Percentiles rank a stretch among this genome's conserved stretches.
These are phyloP conservation scores for Annulohypoxylon stygium DNA, from an alignment of 495 filamentous ascomycete genomes.

Conservation along the genomic window DNA sequence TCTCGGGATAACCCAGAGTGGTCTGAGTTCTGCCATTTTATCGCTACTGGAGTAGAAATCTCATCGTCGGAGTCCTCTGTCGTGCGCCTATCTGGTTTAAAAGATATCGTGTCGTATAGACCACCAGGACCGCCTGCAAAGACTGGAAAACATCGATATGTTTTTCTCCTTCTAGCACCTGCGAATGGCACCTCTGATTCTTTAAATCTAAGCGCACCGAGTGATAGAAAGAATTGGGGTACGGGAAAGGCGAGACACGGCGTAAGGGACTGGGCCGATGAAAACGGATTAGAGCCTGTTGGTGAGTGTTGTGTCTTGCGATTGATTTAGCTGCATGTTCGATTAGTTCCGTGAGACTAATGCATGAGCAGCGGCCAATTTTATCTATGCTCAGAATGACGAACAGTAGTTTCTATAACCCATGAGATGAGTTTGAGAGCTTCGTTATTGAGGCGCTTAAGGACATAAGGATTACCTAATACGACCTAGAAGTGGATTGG, in stretches of 20 bases:
- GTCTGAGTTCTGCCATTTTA: conserved; percentile 82
- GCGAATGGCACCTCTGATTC: conserved; percentile 55
- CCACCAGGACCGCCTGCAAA: conserved; percentile 72
- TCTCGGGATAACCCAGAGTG: conserved; percentile 73
- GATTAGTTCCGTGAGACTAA: neutral
- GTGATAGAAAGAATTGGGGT: conserved; percentile 73
- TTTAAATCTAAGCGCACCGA: conserved; percentile 65
- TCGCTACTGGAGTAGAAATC: conserved; percentile 58
- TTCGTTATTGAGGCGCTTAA: neutral
- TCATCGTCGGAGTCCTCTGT: conserved; percentile 35
- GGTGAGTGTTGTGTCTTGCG: conserved; percentile 59
- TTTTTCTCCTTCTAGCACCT: conserved; percentile 69
- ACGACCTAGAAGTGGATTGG: neutral
- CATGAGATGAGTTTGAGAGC: neutral
- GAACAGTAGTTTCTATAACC: conserved; percentile 60
- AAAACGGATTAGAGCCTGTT: conserved; percentile 71
- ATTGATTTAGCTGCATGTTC: conserved; percentile 3
- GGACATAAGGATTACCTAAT: neutral
- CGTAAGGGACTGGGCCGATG: conserved; percentile 71
- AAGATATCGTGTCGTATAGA: conserved; percentile 68
- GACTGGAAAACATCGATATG: conserved; percentile 78
- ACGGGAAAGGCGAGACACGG: conserved; percentile 66
- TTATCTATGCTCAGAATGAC: conserved; percentile 72
- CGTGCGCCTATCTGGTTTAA: conserved; percentile 50
- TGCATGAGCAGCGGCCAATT: conserved; percentile 68